These are phyloP conservation scores for Aspergillus texensis DNA, from an alignment of 2,329 filamentous ascomycete species.

Conservation along the genomic window DNA sequence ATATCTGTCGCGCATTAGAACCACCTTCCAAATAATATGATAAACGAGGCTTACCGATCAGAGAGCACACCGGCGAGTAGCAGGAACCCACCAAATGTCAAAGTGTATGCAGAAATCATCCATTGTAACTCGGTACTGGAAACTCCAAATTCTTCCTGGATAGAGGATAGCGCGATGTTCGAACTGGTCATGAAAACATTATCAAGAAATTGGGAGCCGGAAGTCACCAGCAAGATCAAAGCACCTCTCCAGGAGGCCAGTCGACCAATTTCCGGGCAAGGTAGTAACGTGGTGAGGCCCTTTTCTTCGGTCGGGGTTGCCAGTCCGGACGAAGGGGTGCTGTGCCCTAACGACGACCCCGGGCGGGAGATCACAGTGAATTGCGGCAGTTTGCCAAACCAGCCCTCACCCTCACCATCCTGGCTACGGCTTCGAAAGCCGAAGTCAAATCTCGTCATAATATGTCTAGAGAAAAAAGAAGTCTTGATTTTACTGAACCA, in stretches of 20 bases:
- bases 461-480: neutral
- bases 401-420: neutral
- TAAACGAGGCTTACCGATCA: slow-evolving; percentile 28
- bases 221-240: slow-evolving; percentile 44
- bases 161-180: slow-evolving; percentile 46
- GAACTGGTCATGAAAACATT: slow-evolving; percentile 50
- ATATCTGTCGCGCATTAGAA: slow-evolving; percentile 28
- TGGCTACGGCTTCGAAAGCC: slow-evolving; percentile 7
- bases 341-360: slow-evolving; percentile 13
- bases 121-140: slow-evolving; percentile 42
- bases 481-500: neutral
- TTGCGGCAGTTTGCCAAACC: slow-evolving; percentile 18
- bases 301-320: slow-evolving; percentile 23
- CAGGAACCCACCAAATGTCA: slow-evolving; percentile 44
- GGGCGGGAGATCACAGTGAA: slow-evolving; percentile 19
- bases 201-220: slow-evolving; percentile 47
- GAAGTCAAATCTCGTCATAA: slow-evolving; percentile 6
- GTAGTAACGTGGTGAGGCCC: slow-evolving; percentile 24
- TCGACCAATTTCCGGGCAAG: slow-evolving; percentile 35
- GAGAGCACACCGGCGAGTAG: slow-evolving; percentile 38
- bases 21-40: neutral
- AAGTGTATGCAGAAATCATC: slow-evolving; percentile 47
- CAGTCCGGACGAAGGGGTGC: slow-evolving; percentile 19
- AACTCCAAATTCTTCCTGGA: slow-evolving; percentile 42
- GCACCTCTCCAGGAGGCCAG: slow-evolving; percentile 43